phyloP scores from a whole-genome alignment of 2,329 filamentous ascomycete genomes.

The Diaporthe caulivora region DNA sequence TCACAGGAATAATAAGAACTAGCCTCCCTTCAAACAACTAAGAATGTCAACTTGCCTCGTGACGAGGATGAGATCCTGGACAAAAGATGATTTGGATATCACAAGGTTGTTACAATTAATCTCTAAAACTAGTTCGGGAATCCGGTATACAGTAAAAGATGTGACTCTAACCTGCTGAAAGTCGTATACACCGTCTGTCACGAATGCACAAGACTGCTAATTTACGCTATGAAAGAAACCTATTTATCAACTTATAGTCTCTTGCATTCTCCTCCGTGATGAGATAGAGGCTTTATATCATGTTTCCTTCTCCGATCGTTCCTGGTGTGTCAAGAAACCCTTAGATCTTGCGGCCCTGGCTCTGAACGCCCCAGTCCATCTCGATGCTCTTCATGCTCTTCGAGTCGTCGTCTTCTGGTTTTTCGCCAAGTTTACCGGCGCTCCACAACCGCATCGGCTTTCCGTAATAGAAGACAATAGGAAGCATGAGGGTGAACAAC shows the following conservation, averaged over 20 bases:
- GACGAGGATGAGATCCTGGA: neutral
- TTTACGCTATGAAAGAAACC: neutral
- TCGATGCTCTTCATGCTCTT: constrained; percentile 38
- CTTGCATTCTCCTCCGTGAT: neutral
- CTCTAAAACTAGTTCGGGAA: constrained; percentile 7
- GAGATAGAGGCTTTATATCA: neutral
- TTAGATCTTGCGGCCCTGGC: constrained; percentile 4
- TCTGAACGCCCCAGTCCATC: constrained; percentile 8
- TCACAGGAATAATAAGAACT: neutral
- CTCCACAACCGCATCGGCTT: constrained; percentile 38
- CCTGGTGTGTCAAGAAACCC: too few relatives aligned
- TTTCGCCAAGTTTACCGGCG: constrained; percentile 31
- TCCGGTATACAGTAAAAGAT: neutral
- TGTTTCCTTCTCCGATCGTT: too few relatives aligned
- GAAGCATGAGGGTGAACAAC: constrained; percentile 39
- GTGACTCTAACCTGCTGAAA: constrained; percentile 6
- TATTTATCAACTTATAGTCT: neutral
- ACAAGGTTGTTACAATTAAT: constrained; percentile 4
- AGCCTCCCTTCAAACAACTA: neutral
- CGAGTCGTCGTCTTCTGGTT: constrained; percentile 21
- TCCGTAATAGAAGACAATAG: constrained; percentile 39
- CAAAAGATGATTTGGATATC: neutral
- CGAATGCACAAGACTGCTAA: neutral
- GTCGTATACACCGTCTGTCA: neutral
- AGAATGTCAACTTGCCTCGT: neutral